Evolutionary conservation across 768 basidiomycete species (phyloP).

Genomic region (Tylopilus cervinicoccineus): DNA sequence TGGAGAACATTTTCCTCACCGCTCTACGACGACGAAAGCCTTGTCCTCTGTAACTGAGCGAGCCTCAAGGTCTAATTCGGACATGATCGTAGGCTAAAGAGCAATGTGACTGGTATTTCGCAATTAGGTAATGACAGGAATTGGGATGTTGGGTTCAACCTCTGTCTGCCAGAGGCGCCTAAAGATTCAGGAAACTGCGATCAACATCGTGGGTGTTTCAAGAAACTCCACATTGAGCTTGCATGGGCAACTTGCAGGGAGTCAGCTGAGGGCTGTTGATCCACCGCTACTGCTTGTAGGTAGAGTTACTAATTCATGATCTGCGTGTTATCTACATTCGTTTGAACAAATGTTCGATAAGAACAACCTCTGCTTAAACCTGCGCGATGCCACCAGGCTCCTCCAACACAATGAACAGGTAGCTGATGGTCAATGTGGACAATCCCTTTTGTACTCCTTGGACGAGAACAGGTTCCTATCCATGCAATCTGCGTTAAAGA

Average conservation of each 20-base stretch:
- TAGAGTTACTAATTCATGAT: too few species aligned
- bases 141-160: neutral
- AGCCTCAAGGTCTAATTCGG: constrained; percentile 14
- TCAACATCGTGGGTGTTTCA: neutral
- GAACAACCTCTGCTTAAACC: neutral
- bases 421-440: neutral
- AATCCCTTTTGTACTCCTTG: neutral
- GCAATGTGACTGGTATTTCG: neutral
- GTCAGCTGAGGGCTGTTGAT: too few species aligned
- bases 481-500: neutral
- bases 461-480: neutral
- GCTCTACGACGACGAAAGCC: constrained; percentile 22
- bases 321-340: too few species aligned
- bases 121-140: constrained; percentile 13
- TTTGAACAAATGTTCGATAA: neutral
- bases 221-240: neutral
- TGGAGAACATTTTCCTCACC: constrained; percentile 11
- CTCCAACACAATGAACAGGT: neutral
- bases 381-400: neutral
- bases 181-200: neutral
- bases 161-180: neutral
- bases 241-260: neutral
- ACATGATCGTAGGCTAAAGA: constrained; percentile 15
- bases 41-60: constrained; percentile 15
- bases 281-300: too few species aligned